Base-by-base conservation (phyloP, 116 monocot genomes). In the Phalaenopsis hybrid region DNA sequence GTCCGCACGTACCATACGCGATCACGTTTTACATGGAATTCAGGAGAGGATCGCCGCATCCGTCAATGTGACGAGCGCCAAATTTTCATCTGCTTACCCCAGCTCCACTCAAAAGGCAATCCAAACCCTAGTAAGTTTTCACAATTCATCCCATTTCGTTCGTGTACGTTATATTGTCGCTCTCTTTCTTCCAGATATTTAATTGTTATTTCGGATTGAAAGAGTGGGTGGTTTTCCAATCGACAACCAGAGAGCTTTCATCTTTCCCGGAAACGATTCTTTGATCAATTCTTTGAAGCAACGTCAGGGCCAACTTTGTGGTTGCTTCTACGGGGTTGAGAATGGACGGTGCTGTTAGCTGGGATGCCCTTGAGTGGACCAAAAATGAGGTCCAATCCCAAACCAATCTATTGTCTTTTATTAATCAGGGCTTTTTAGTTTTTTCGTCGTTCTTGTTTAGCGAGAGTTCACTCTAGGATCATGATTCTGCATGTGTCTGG, bases 341-440 rank as follows among this genome's bases (percentile, higher is more conserved):
- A 84, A 91, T 91, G 89, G 92, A 92, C 28, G 88, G 83, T 34
- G 85, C 83, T 55, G 87, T 86, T 15, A 88, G 87, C 31, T 89
- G 89, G 90, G 88, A 89, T 75, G 86, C 85, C 84, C 86, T 96
- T 74, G 96, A 96, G 59, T 96, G 96, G 96, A 96, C 91, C 81
- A 88, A 92, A 72, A 77, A 85, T 74, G 90, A 90, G 78, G 94
- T 93, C 65, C 57, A 20, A 33, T 65, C 55, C 49, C 55, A 16
- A 28, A 3, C 49, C 23, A 25, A 45, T 33, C 58, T 59, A 68
- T 21, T 78, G 9, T 25, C 58, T 44, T 12, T 28, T 23, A 18
- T 11, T 81, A 43, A 57, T 12, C 65, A 33, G 78, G 23, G 25
- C n/a, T 11, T 37, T 8, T 80, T 63, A 44, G 25, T 28, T 6